Evolutionary conservation across 129 eudicot species (phyloP).

Genomic region (Artemisia annua): DNA sequence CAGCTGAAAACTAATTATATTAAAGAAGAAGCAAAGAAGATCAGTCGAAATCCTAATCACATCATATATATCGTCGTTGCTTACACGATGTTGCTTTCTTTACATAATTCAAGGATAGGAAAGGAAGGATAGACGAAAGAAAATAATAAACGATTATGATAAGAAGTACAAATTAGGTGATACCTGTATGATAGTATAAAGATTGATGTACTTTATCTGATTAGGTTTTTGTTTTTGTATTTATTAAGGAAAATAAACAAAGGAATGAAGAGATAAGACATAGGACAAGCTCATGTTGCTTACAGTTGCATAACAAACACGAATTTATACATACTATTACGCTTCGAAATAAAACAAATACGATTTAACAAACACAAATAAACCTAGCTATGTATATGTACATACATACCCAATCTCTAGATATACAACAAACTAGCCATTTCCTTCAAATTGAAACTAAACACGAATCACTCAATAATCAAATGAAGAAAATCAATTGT

Average conservation of each 20-base stretch:
- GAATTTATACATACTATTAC: not conserved
- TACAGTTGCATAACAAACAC: conserved; percentile 21
- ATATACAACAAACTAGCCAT: conserved; percentile 32
- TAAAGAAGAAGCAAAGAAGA: not conserved
- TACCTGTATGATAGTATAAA: not conserved
- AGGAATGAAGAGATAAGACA: not conserved
- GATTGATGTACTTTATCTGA: conserved; percentile 14
- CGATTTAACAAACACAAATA: conserved; percentile 18
- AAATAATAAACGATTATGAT: conserved; percentile 1
- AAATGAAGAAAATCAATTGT: conserved; percentile 27
- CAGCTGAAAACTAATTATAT: not conserved
- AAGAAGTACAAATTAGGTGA: conserved; percentile 7
- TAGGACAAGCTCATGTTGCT: conserved; percentile 13
- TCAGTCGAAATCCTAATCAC: conserved; percentile 8
- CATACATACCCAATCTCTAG: conserved; percentile 22
- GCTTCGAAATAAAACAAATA: not conserved
- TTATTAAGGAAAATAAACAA: not conserved
- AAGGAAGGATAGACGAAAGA: conserved; percentile 4
- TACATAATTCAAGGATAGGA: conserved; percentile 24
- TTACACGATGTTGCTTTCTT: conserved; percentile 30
- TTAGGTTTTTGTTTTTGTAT: conserved; percentile 18
- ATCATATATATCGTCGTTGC: conserved; percentile 17
- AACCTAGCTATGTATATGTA: conserved; percentile 23
- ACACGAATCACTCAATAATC: conserved; percentile 25
- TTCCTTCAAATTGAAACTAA: conserved; percentile 19